Evolutionary conservation across 257 asterid genomes (phyloP), one percentile per base, ranked within the genome.

Genomic region (Cordia subcordata): DNA sequence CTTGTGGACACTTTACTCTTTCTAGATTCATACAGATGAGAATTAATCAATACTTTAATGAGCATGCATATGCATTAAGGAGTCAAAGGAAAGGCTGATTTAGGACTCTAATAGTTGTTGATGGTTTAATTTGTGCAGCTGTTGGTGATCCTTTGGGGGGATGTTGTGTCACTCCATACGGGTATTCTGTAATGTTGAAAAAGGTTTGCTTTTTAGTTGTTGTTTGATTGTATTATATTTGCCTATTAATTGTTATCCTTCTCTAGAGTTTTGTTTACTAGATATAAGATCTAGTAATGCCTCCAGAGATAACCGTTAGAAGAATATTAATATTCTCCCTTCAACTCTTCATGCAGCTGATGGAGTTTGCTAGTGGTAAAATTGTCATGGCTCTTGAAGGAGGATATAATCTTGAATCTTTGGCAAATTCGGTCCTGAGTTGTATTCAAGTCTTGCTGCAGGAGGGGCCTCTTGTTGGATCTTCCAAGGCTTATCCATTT

Each of bases 301-400:
- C 44, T 49, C 27, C 10, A 18, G 11, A 14, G 57, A 13, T 46
- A 10, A 42, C 35, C 6, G 35, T 6, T 47, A 32, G 27, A 49
- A 70, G 62, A 39, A 46, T 65, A 23, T 19, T n/a, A 68, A 23
- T 65, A 35, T 33, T 61, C 19, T 49, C 51, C 57, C 50, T 53
- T 55, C 42, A 23, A 62, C 69, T 52, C 68, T 66, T 60, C 68
- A 46, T 65, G 57, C 61, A 89, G 97, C 80, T 93, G 84, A 69
- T 79, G 85, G 82, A 83, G 79, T 86, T 86, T 77, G 96, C 96
- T 16, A 73, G 75, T 37, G 97, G 99, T 53, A 93, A 85, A 80
- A 83, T 93, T 72, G 90, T 93, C 55, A 76, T 93, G 99, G 97
- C 89, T 63, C 97, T 93, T 47, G 97, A 93, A 83, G 99, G 99